These are phyloP conservation scores for Barnettozyma hawaiiensis DNA, from an alignment of 1,139 yeast genomes.

Conservation along the genomic window DNA sequence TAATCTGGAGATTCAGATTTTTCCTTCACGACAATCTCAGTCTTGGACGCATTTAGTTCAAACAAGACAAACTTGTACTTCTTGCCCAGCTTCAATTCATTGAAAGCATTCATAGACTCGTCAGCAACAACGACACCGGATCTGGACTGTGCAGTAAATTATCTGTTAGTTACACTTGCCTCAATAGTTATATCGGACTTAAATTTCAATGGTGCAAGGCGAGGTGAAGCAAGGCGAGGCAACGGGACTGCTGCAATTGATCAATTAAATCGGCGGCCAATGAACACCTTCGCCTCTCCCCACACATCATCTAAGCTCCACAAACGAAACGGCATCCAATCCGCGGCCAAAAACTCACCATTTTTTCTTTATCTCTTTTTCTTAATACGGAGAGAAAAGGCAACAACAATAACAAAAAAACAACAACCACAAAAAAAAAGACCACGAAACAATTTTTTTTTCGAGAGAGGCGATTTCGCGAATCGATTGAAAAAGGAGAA, in stretches of 20 bases:
- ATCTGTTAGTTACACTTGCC: conserved; percentile 9
- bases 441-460: too few relatives aligned
- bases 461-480: not conserved
- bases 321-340: not conserved
- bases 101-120: conserved; percentile 88
- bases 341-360: not conserved
- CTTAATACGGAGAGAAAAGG: not conserved
- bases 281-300: not conserved
- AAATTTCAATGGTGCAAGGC: too few relatives aligned
- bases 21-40: conserved; percentile 85
- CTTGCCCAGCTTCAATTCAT: conserved; percentile 93
- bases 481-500: not conserved
- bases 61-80: conserved; percentile 78
- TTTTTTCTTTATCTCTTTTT: not conserved
- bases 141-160: conserved; percentile 46
- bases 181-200: too few relatives aligned
- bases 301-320: too few relatives aligned
- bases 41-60: conserved; percentile 75
- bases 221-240: too few relatives aligned
- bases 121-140: conserved; percentile 93
- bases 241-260: too few relatives aligned
- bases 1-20: conserved; percentile 71
- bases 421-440: too few relatives aligned
- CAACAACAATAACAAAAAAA: too few relatives aligned
- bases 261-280: too few relatives aligned